Conservation (phyloP, 2,329 filamentous ascomycete genomes). For the Sclerotinia subarctica region DNA sequence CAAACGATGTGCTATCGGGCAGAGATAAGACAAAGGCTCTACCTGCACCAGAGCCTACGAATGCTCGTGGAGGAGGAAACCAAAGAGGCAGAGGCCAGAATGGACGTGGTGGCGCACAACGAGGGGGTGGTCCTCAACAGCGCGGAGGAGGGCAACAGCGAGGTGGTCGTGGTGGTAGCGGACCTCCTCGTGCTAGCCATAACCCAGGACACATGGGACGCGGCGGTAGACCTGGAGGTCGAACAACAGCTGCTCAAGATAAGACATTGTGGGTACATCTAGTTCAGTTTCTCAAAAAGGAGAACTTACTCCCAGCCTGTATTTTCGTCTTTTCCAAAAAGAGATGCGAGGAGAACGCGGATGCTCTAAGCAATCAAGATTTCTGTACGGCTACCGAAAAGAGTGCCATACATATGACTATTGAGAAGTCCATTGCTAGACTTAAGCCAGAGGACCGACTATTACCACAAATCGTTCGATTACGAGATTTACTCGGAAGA, state of each 20-base stretch:
- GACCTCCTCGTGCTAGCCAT: conserved; percentile 50
- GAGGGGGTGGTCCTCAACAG: conserved; percentile 45
- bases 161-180: conserved; percentile 49
- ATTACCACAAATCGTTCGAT: conserved; percentile 86
- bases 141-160: conserved; percentile 50
- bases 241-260: conserved; percentile 88
- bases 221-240: conserved; percentile 77
- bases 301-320: conserved; percentile 82
- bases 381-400: conserved; percentile 93
- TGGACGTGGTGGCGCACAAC: conserved; percentile 49
- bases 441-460: conserved; percentile 85
- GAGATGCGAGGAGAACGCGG: conserved; percentile 93
- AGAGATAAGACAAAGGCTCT: conserved; percentile 69
- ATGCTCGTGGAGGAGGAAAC: conserved; percentile 48
- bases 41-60: conserved; percentile 37
- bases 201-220: conserved; percentile 83
- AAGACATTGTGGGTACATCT: conserved; percentile 96
- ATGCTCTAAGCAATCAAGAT: conserved; percentile 90
- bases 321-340: conserved; percentile 99
- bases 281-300: conserved; percentile 84
- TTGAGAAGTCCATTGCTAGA: conserved; percentile 89
- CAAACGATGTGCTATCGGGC: conserved; percentile 76
- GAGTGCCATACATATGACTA: conserved; percentile 95
- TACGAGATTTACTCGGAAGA: conserved; percentile 79
- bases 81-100: conserved; percentile 53